Evolutionary conservation across 2,329 filamentous ascomycete genomes (phyloP).

Genomic region (Stagonosporopsis vannaccii): DNA sequence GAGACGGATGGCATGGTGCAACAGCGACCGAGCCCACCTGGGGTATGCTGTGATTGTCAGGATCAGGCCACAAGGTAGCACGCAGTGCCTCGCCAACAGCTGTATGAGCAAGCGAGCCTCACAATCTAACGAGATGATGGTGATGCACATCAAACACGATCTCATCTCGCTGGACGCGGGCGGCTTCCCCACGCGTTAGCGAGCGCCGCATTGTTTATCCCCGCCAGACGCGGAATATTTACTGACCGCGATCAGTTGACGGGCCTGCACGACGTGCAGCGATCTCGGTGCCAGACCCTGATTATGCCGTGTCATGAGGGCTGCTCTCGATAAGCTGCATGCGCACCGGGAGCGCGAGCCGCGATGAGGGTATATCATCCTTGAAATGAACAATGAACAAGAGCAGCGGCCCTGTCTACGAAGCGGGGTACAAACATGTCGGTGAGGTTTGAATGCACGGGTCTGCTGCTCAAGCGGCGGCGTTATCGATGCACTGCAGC

Average conservation of each 20-base stretch:
- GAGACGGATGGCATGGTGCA: constrained; percentile 27
- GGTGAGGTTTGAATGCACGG: constrained; percentile 31
- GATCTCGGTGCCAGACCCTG: constrained; percentile 21
- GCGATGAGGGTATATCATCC: constrained; percentile 15
- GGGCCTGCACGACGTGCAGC: constrained; percentile 18
- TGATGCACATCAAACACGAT: constrained; percentile 30
- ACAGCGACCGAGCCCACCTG: constrained; percentile 23
- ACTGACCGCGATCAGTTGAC: constrained; percentile 15
- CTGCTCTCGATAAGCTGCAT: constrained; percentile 17
- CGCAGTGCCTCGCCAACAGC: not conserved
- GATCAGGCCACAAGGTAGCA: constrained; percentile 8
- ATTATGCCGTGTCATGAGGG: constrained; percentile 17
- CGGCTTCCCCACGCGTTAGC: constrained; percentile 36
- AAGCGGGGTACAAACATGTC: constrained; percentile 38
- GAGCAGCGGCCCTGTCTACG: constrained; percentile 4
- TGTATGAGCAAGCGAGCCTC: constrained; percentile 8
- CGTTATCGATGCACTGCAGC: constrained; percentile 37
- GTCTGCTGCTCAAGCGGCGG: constrained; percentile 23
- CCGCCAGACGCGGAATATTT: constrained; percentile 19
- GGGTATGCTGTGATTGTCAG: constrained; percentile 17
- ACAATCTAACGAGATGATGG: constrained; percentile 29
- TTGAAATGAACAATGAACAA: constrained; percentile 8
- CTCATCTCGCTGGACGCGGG: constrained; percentile 30
- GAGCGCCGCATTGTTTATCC: constrained; percentile 19
- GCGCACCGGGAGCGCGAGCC: constrained; percentile 13